Conservation (phyloP, 169 alveolate genomes). For the Eimeria sp. region DNA sequence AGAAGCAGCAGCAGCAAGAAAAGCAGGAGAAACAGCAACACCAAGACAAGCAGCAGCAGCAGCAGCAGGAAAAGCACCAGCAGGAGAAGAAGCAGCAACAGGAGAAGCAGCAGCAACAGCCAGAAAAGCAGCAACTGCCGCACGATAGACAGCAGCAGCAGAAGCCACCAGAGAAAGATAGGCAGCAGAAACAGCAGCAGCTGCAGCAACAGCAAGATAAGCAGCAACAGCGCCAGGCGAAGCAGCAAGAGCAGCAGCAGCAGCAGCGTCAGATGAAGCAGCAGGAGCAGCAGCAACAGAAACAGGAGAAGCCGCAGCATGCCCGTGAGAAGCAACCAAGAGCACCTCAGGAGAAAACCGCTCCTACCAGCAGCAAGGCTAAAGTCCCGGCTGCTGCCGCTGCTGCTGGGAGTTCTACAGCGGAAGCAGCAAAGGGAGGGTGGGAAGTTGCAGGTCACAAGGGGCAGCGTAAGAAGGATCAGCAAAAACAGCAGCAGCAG, state of each 20-base stretch:
- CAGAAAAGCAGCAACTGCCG: not conserved
- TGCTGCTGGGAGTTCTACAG: slow-evolving; percentile 35
- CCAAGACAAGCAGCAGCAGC: slow-evolving; percentile 12
- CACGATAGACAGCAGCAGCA: not conserved
- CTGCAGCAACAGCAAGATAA: not conserved
- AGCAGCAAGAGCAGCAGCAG: not conserved
- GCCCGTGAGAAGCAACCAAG: not conserved
- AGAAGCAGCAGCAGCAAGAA: slow-evolving; percentile 6
- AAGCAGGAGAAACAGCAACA: not conserved
- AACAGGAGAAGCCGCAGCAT: slow-evolving; percentile 11
- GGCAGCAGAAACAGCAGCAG: not conserved
- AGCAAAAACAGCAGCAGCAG: slow-evolving; percentile 46
- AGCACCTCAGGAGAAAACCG: not conserved
- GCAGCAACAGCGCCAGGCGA: not conserved
- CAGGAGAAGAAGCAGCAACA: not conserved
- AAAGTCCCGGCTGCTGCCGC: slow-evolving; percentile 10
- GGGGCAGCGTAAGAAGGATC: slow-evolving; percentile 70
- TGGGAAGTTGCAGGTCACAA: slow-evolving; percentile 56
- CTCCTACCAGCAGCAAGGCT: not conserved
- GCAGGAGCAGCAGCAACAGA: slow-evolving; percentile 41
- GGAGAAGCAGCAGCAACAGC: slow-evolving; percentile 4
- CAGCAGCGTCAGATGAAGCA: slow-evolving; percentile 25
- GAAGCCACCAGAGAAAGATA: too few relatives aligned
- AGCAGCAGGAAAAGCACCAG: not conserved
- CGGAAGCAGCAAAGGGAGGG: slow-evolving; percentile 62